Evolutionary conservation across 139 green algal species (phyloP), one percentile per base, ranked within the genome.

Genomic region (Marvania coccoides): DNA sequence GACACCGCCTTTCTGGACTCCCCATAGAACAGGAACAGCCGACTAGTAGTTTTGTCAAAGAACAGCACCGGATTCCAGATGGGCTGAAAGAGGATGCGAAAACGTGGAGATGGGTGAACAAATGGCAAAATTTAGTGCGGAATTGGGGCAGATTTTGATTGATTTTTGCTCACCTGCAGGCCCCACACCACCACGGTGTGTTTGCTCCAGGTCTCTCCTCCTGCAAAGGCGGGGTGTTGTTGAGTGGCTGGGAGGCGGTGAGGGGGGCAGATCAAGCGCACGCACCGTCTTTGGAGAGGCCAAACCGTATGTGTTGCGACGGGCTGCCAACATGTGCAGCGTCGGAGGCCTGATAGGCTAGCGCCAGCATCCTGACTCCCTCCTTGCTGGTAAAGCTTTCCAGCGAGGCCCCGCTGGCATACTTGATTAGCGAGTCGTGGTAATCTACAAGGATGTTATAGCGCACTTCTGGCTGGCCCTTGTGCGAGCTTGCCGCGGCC

Each of bases 1-100:
- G 51, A 63, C 14, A 56, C 23, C 34, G 28, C 35, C 60, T 79
- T 79, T 15, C 72, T 59, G n/a, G 58, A 69, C 59, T 79, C 65
- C 33, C 47, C 57, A 60, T 74, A 79, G 23, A 74, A 73, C n/a
- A 79, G 65, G 31, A 70, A 64, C 4, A 79, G 72, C 24, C 61
- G 58, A 24, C 42, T n/a, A 14, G 37, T 39, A 66, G 56, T 35
- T 26, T 57, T 23, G 46, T 76, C 60, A n/a, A 58, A 74, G 60
- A 67, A 54, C 37, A 79, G 65, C 10, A 69, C 26, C 8, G 72
- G 72, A 19, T 35, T 53, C 72, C 72, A 79, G 8, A 73, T 33
- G 19, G 72, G 66, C n/a, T 9, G n/a, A n/a, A n/a, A n/a, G n/a
- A n/a, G n/a, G n/a, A n/a, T n/a, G n/a, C n/a, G n/a, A n/a, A n/a